These are phyloP conservation scores for Amanita fuliginea DNA, from an alignment of 768 basidiomycete genomes.

Conservation along the genomic window DNA sequence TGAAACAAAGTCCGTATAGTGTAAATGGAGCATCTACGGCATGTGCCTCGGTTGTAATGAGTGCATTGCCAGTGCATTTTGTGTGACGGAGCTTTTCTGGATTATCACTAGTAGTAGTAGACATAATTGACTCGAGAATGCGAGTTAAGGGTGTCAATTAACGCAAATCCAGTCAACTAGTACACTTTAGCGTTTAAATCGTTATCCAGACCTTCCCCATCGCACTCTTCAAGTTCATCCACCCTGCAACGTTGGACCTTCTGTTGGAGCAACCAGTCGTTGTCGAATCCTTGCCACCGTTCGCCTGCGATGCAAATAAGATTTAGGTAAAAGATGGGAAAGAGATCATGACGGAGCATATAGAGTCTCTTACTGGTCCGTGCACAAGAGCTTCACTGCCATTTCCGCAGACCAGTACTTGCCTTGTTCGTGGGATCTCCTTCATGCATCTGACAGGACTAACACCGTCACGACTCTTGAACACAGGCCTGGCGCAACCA, in stretches of 20 bases:
- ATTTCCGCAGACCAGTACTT: too few relatives aligned
- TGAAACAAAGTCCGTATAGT: slow-evolving; percentile 46
- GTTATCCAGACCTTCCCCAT: background rate
- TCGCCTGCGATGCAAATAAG: background rate
- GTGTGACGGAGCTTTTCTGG: slow-evolving; percentile 23
- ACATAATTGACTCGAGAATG: slow-evolving; percentile 2
- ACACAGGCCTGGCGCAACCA: too few relatives aligned
- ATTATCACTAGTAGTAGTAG: background rate
- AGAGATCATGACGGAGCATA: slow-evolving; percentile 1
- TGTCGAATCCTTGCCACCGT: background rate
- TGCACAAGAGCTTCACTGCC: too few relatives aligned
- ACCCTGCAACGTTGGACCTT: background rate
- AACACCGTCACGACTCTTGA: too few relatives aligned
- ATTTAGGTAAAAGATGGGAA: slow-evolving; percentile 1
- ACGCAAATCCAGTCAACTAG: background rate
- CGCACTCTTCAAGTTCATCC: background rate
- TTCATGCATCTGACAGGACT: too few relatives aligned
- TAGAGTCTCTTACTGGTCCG: too few relatives aligned
- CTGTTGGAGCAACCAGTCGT: background rate
- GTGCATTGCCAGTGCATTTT: slow-evolving; percentile 34
- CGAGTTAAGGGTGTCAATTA: too few relatives aligned
- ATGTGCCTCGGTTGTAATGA: slow-evolving; percentile 45
- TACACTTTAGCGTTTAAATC: background rate
- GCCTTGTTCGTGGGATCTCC: too few relatives aligned
- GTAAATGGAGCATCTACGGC: slow-evolving; percentile 38